These are phyloP conservation scores for Fusarium proliferatum DNA, from an alignment of 2,329 filamentous ascomycete genomes.

Conservation along the genomic window DNA sequence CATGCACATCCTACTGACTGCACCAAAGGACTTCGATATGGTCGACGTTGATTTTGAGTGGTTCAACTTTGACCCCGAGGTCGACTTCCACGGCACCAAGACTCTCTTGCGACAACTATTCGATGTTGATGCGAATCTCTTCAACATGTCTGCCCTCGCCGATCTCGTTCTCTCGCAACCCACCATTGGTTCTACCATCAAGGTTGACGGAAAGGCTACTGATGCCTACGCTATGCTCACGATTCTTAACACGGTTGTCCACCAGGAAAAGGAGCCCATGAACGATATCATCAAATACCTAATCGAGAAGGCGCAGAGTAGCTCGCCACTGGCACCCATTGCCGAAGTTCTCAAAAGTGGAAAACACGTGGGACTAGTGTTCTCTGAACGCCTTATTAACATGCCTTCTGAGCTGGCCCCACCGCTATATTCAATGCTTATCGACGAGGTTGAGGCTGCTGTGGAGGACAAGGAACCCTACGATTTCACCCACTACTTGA, in stretches of 20 bases:
- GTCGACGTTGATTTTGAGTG: slow-evolving; percentile 98
- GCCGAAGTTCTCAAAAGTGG: slow-evolving; percentile 64
- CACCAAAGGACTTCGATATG: slow-evolving; percentile 82
- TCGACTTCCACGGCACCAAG: slow-evolving; percentile 97
- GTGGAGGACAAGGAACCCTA: slow-evolving; percentile 93
- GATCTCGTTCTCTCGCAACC: slow-evolving; percentile 90
- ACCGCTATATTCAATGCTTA: slow-evolving; percentile 93
- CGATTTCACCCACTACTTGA: slow-evolving; percentile 90
- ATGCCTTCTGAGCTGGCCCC: slow-evolving; percentile 94
- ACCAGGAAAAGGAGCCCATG: slow-evolving; percentile 79
- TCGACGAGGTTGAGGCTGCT: slow-evolving; percentile 90
- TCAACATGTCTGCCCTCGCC: slow-evolving; percentile 87
- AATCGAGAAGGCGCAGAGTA: slow-evolving; percentile 63
- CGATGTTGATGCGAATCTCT: slow-evolving; percentile 85
- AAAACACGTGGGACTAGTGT: slow-evolving; percentile 80
- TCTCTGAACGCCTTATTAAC: slow-evolving; percentile 96
- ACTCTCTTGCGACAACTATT: slow-evolving; percentile 90
- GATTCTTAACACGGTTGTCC: slow-evolving; percentile 83
- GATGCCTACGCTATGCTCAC: slow-evolving; percentile 95
- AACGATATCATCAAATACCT: slow-evolving; percentile 80
- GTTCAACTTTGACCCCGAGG: slow-evolving; percentile 91
- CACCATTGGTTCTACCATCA: slow-evolving; percentile 91
- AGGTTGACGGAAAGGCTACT: slow-evolving; percentile 93
- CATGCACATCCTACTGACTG: slow-evolving; percentile 23
- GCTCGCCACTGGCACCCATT: slow-evolving; percentile 66